Evolutionary conservation across 495 filamentous ascomycete species (phyloP).

Genomic region (Thermochaetoides thermophila): DNA sequence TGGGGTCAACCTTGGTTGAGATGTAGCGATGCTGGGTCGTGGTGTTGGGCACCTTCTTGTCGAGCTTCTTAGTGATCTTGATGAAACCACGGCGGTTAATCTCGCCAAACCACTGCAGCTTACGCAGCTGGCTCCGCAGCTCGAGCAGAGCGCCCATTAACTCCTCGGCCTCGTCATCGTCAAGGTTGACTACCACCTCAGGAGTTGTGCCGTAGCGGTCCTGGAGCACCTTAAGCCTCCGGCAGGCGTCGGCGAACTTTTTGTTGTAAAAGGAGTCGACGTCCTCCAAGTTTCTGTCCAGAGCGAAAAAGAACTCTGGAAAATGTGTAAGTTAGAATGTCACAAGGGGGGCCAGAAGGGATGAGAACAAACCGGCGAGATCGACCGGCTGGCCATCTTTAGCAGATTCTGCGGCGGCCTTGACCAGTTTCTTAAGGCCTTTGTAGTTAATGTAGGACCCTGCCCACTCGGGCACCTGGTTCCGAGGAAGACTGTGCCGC

Average conservation of each 20-base stretch:
- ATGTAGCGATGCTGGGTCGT: constrained; percentile 70
- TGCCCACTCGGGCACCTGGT: constrained; percentile 96
- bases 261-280: constrained; percentile 94
- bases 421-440: constrained; percentile 85
- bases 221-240: constrained; percentile 70
- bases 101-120: constrained; percentile 94
- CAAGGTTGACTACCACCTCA: constrained; percentile 33
- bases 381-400: constrained; percentile 61
- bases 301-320: constrained; percentile 84
- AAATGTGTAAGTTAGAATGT: too few species aligned
- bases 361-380: constrained; percentile 55
- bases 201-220: constrained; percentile 59
- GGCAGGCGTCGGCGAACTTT: constrained; percentile 68
- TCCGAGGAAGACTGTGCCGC: constrained; percentile 69
- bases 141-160: constrained; percentile 79
- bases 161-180: constrained; percentile 72
- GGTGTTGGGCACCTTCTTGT: constrained; percentile 68
- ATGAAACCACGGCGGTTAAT: constrained; percentile 89
- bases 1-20: constrained; percentile 71
- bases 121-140: constrained; percentile 69
- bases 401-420: constrained; percentile 46
- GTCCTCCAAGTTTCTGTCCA: constrained; percentile 92
- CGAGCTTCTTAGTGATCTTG: constrained; percentile 96
- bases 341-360: too few species aligned
- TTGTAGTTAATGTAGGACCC: constrained; percentile 92